A percentile compares a stretch with the other conserved stretches of the same genome.
Evolutionary conservation across 1,284 basidiomycete species (phyloP).

Genomic region (Boletus holoroseus): DNA sequence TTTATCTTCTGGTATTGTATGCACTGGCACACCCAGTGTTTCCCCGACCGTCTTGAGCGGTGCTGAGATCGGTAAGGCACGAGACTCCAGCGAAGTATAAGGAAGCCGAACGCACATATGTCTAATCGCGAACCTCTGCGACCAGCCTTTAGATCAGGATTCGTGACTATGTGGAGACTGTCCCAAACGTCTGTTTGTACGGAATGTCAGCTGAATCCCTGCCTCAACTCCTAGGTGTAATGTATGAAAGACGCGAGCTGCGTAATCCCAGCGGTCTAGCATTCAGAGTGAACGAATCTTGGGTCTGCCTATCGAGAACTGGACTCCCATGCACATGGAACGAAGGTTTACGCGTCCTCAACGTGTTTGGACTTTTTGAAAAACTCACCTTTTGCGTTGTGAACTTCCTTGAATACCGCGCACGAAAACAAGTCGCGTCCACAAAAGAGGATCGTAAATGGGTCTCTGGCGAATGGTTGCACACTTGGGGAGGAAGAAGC

Average conservation of each 20-base stretch:
- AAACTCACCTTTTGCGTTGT: conserved; percentile 37
- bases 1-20: conserved; percentile 54
- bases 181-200: conserved; percentile 27
- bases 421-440: conserved; percentile 59
- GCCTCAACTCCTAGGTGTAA: not conserved
- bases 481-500: not conserved
- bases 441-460: conserved; percentile 48
- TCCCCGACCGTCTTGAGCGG: conserved; percentile 45
- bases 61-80: conserved; percentile 14
- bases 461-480: conserved; percentile 13
- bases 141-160: conserved; percentile 42
- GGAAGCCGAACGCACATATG: conserved; percentile 20
- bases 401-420: conserved; percentile 39
- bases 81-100: not conserved
- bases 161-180: conserved; percentile 38
- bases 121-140: conserved; percentile 31
- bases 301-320: not conserved
- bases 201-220: conserved; percentile 10
- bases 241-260: not conserved
- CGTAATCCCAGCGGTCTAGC: not conserved
- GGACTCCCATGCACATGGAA: not conserved
- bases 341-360: not conserved
- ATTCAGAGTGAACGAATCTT: not conserved
- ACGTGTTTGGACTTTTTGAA: not conserved
- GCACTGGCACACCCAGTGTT: conserved; percentile 45